A percentile compares a stretch with the other conserved stretches of the same genome.
Conservation (phyloP, 345 rosid species). For the Cochlearia excelsa region DNA sequence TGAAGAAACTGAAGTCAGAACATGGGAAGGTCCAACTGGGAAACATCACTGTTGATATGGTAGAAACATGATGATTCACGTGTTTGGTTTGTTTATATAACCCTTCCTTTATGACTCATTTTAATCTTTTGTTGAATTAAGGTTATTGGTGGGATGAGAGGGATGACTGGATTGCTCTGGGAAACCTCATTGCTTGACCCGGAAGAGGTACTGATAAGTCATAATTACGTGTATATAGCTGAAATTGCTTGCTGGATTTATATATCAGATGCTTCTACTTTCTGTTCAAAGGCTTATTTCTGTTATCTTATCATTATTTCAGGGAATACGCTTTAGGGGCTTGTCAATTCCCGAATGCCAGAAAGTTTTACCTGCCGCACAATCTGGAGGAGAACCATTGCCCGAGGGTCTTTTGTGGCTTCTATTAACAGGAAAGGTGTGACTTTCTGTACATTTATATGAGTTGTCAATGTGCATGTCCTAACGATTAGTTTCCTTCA, state of each 20-base stretch:
- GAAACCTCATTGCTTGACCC: conserved; percentile 97
- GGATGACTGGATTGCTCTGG: conserved; percentile 97
- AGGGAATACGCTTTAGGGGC: conserved; percentile 97
- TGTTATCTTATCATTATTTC: conserved; percentile 24
- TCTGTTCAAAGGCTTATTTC: not conserved
- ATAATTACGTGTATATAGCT: too few species aligned
- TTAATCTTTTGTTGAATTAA: conserved; percentile 24
- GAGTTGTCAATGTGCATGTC: conserved; percentile 6
- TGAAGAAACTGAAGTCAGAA: conserved; percentile 79
- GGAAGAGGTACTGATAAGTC: conserved; percentile 61
- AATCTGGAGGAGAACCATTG: conserved; percentile 87
- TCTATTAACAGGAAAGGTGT: conserved; percentile 97
- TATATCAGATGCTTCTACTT: not conserved
- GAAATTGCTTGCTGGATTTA: too few species aligned
- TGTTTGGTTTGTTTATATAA: conserved; percentile 9
- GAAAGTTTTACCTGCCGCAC: conserved; percentile 78
- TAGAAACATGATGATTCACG: conserved; percentile 19
- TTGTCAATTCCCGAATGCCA: conserved; percentile 98
- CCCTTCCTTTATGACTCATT: not conserved
- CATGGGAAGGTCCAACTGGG: conserved; percentile 92
- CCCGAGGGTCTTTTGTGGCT: conserved; percentile 99
- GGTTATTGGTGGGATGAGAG: conserved; percentile 99
- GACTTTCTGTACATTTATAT: conserved; percentile 11
- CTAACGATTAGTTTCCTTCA: conserved; percentile 6
- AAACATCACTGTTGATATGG: conserved; percentile 91